phyloP scores from a whole-genome alignment of 176 grass and related monocot genomes.

The Aegilops tauschii region DNA sequence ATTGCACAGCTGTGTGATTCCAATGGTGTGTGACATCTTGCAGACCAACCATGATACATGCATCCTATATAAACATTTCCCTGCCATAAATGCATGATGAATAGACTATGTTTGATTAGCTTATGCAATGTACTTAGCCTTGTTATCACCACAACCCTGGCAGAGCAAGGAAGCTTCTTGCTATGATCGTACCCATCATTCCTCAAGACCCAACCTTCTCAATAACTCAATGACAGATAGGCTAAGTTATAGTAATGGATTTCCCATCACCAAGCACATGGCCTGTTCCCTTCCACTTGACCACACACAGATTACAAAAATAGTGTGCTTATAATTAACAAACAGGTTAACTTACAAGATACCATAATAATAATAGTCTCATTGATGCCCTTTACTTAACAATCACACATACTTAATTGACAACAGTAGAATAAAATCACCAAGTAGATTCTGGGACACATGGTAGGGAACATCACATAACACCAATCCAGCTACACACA shows the following conservation, averaged over 20 bases:
- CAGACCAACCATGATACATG: constrained; percentile 18
- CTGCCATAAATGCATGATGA: constrained; percentile 39
- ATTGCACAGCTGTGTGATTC: constrained; percentile 13
- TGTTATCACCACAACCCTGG: constrained; percentile 39
- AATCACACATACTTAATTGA: constrained; percentile 59
- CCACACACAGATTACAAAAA: constrained; percentile 54
- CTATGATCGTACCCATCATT: constrained; percentile 49
- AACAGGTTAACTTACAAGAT: constrained; percentile 60
- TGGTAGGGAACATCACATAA: constrained; percentile 65
- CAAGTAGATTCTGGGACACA: constrained; percentile 66
- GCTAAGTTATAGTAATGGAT: constrained; percentile 62
- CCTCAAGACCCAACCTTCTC: constrained; percentile 39
- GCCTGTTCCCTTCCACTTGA: constrained; percentile 65
- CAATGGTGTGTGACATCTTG: background rate
- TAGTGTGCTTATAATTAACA: constrained; percentile 54
- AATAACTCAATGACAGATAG: constrained; percentile 71
- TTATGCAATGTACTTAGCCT: constrained; percentile 49
- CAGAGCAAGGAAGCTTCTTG: constrained; percentile 67
- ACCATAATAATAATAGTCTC: constrained; percentile 69
- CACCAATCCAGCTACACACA: constrained; percentile 69
- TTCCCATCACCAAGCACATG: constrained; percentile 81
- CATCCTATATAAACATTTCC: constrained; percentile 29
- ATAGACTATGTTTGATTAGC: constrained; percentile 36
- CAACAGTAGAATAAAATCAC: constrained; percentile 79
- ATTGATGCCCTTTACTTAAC: constrained; percentile 58